phyloP scores from a whole-genome alignment of 495 filamentous ascomycete genomes.

The Acidomyces sp. region DNA sequence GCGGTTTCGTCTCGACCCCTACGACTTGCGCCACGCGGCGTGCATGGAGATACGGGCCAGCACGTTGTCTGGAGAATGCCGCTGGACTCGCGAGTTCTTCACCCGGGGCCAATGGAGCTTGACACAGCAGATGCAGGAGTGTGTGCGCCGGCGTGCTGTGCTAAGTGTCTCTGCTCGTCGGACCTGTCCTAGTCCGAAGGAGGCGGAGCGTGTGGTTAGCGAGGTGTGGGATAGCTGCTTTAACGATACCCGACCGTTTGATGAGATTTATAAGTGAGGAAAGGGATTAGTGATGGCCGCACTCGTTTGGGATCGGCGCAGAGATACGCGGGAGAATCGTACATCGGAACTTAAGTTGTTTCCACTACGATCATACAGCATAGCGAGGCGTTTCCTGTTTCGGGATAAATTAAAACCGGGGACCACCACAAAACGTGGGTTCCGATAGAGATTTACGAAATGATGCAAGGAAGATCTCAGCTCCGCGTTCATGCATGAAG shows the following conservation, averaged over 20 bases:
- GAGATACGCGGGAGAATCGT: no score
- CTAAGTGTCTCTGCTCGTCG: constrained; percentile 62
- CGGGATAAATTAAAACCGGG: no score
- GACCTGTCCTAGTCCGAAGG: constrained; percentile 68
- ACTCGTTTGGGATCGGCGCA: no score
- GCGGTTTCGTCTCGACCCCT: constrained; percentile 76
- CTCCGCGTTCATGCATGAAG: no score
- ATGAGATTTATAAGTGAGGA: constrained; percentile 80
- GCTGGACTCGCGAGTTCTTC: constrained; percentile 79
- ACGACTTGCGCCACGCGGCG: constrained; percentile 72
- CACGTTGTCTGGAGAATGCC: constrained; percentile 83
- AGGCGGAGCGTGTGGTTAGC: constrained; percentile 79
- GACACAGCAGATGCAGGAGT: constrained; percentile 85
- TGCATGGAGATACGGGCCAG: constrained; percentile 96
- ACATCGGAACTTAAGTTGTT: no score
- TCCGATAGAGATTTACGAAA: no score
- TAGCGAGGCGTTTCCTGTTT: no score
- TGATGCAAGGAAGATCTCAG: no score
- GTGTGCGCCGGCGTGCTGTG: constrained; percentile 68
- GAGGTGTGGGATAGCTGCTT: constrained; percentile 98
- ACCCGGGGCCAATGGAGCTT: constrained; percentile 70
- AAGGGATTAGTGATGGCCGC: no score
- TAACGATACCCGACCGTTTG: constrained; percentile 82
- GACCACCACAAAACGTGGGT: no score
- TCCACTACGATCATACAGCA: no score